phyloP scores from a whole-genome alignment of 306 rosid species.

The Citrullus amarus region DNA sequence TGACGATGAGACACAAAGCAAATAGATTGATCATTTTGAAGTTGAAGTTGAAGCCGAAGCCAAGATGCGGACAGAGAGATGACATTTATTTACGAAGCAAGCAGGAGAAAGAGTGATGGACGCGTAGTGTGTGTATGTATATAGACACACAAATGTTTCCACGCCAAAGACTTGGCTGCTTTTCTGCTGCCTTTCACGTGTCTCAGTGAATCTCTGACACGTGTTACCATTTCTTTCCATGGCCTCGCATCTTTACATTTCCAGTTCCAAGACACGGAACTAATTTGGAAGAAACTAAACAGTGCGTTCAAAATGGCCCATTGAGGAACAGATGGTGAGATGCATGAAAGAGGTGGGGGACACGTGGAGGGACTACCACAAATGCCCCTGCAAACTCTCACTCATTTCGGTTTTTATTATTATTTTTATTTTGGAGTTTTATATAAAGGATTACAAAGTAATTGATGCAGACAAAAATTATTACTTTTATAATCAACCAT shows the following conservation, averaged over 20 bases:
- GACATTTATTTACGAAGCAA: background rate
- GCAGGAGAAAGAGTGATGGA: background rate
- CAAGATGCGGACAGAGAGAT: background rate
- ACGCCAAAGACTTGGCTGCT: background rate
- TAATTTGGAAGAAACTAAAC: background rate
- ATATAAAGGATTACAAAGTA: too few species aligned
- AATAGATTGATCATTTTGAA: constrained; percentile 45
- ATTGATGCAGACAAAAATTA: too few species aligned
- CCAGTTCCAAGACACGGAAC: too few species aligned
- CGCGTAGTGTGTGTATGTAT: background rate
- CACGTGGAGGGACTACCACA: background rate
- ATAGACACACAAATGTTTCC: background rate
- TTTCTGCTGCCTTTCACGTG: too few species aligned
- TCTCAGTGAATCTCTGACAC: too few species aligned
- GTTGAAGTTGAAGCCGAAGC: background rate
- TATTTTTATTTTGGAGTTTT: too few species aligned
- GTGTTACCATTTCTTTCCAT: too few species aligned
- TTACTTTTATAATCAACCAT: too few species aligned
- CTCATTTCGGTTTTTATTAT: too few species aligned
- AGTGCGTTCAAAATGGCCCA: background rate
- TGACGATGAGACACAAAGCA: constrained; percentile 30
- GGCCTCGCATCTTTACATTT: too few species aligned
- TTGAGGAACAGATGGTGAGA: background rate
- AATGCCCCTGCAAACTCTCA: background rate
- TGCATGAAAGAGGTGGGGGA: background rate